Evolutionary conservation across 352 stramenopile species (phyloP), one percentile per base, ranked within the genome.

Genomic region (Pythium brachiatum): DNA sequence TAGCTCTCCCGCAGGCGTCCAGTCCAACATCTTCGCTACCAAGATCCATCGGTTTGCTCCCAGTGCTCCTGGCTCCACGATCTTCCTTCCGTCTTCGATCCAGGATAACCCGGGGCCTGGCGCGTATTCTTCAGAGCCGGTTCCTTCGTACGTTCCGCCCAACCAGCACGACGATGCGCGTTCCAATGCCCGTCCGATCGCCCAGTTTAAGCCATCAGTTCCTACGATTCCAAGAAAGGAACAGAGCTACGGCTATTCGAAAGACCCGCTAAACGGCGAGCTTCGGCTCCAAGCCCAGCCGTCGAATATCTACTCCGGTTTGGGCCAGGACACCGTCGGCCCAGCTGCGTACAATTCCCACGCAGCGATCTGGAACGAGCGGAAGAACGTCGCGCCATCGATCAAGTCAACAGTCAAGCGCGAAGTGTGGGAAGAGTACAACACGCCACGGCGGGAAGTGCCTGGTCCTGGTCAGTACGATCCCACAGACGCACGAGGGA

Each of bases 1-100:
- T 41, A 41, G 20, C 38, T 31, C 62, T 57, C 44, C 54, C 9
- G 54, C 27, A 8, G 38, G 38, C 15, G 57, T 62, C 7, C 62
- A 69, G 12, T 89, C 79, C 3, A 90, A 90, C 60, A 79, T 76
- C 9, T 92, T 92, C 59, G 73, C 75, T 9, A 90, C 79, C 26
- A 92, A 90, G 82, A 86, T 86, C 34, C 83, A 81, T 63, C 76
- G 83, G 5, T 92, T 92, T 53, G 83, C 81, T 11, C 83, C 83
- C 1, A 87, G 78, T 52, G 81, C 81, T 0, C 83, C 83, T 8
- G 83, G 83, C 9, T 92, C 83, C 7, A 86, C 79, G 20, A 73
- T 90, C 56, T 92, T 82, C 55, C 68, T 68, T 1, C 53, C 83
- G 7, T 92, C 83, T 2, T 87, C 72, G 23, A 72, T 92, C 29